Conservation (phyloP, 2,329 filamentous ascomycete species). For the Phoma sp. region DNA sequence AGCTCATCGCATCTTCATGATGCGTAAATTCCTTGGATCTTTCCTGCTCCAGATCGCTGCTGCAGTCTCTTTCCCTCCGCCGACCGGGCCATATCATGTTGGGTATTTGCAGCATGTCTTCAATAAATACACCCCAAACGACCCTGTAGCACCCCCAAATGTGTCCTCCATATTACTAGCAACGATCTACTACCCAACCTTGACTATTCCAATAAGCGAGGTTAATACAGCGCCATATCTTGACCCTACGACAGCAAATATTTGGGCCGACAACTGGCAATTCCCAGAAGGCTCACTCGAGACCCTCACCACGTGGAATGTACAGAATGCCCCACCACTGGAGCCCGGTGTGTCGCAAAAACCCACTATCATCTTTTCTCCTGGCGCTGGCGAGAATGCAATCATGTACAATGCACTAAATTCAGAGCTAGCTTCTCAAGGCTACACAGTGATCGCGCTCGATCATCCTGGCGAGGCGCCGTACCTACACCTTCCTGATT, state of each 20-base stretch:
- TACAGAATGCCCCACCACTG: constrained; percentile 21
- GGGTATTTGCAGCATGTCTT: constrained; percentile 32
- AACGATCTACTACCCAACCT: constrained; percentile 34
- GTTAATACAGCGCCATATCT: constrained; percentile 28
- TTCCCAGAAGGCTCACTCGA: constrained; percentile 13
- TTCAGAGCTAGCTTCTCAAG: constrained; percentile 18
- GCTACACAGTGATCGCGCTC: constrained; percentile 20
- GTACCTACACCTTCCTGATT: constrained; percentile 22
- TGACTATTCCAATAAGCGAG: constrained; percentile 13
- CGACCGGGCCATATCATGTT: constrained; percentile 31
- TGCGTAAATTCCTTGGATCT: not conserved
- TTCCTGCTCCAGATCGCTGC: not conserved
- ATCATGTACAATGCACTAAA: constrained; percentile 13
- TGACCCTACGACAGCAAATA: constrained; percentile 25
- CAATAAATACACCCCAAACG: constrained; percentile 31
- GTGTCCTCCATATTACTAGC: constrained; percentile 22
- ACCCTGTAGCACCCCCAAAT: constrained; percentile 24
- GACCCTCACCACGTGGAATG: constrained; percentile 17
- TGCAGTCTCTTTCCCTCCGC: constrained; percentile 14
- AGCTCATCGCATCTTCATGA: not conserved
- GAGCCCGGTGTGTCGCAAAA: not conserved
- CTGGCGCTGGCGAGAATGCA: constrained; percentile 24
- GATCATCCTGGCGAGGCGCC: constrained; percentile 28
- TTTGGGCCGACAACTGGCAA: constrained; percentile 22
- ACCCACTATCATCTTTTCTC: constrained; percentile 27